These are phyloP conservation scores for Cornus controversa DNA, from an alignment of 148 eudicot species.

Conservation along the genomic window DNA sequence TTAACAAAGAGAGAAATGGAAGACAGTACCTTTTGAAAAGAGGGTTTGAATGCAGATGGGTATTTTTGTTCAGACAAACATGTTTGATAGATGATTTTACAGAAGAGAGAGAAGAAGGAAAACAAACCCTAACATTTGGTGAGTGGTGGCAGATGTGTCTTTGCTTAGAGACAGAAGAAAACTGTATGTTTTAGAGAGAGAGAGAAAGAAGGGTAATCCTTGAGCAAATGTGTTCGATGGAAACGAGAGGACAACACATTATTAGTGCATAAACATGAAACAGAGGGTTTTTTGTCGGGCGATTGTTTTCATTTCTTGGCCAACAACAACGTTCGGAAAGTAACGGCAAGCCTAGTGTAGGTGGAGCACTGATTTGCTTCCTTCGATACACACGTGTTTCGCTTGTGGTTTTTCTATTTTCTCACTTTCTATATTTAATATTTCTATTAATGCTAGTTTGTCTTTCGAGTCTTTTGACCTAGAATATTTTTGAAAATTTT, in stretches of 20 bases:
- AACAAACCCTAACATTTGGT: background rate
- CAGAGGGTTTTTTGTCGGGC: no score
- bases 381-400: no score
- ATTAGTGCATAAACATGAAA: no score
- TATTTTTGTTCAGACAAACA: background rate
- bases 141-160: background rate
- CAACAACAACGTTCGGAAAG: no score
- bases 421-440: no score
- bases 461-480: no score
- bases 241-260: background rate
- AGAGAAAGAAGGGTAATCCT: background rate
- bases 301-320: no score
- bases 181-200: background rate
- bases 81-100: background rate
- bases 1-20: background rate
- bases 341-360: no score
- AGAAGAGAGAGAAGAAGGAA: background rate
- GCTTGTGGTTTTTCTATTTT: no score
- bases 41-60: background rate
- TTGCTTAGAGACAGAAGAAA: background rate
- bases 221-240: constrained; percentile 4
- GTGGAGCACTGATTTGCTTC: no score
- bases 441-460: no score
- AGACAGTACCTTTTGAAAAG: constrained; percentile 6
- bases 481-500: no score